phyloP scores from a whole-genome alignment of 2,329 filamentous ascomycete species.

The Talaromyces albobiverticillius region DNA sequence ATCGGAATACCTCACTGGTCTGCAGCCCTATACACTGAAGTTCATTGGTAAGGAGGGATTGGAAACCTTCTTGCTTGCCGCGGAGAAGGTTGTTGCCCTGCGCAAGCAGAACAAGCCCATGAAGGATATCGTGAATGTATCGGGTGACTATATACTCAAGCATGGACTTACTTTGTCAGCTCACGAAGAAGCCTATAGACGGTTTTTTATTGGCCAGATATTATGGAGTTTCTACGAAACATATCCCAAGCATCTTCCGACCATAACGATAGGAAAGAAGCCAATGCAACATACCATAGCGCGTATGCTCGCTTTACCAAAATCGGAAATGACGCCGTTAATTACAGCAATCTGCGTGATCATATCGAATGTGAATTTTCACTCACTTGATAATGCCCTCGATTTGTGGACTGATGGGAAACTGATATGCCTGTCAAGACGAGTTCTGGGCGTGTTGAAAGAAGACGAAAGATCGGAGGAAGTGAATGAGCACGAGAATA shows the following conservation, averaged over 20 bases:
- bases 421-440: not conserved
- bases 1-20: not conserved
- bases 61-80: constrained; percentile 2
- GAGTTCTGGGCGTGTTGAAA: not conserved
- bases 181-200: not conserved
- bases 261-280: not conserved
- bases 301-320: not conserved
- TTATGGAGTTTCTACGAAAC: constrained; percentile 10
- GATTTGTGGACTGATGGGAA: constrained; percentile 2
- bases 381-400: too few species aligned
- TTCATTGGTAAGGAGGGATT: not conserved
- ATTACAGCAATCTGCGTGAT: not conserved
- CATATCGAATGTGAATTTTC: constrained; percentile 2
- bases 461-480: not conserved
- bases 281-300: constrained; percentile 2
- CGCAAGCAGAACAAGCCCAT: not conserved
- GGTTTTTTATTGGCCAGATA: constrained; percentile 8
- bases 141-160: constrained; percentile 2
- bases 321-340: constrained; percentile 7
- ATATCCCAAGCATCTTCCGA: constrained; percentile 1
- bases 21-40: not conserved
- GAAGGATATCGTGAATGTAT: not conserved
- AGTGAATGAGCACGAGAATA: not conserved
- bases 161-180: not conserved
- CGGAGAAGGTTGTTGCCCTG: constrained; percentile 5